Evolutionary conservation across 2,329 filamentous ascomycete species (phyloP).

Genomic region (Fusarium tanahbumbuense): DNA sequence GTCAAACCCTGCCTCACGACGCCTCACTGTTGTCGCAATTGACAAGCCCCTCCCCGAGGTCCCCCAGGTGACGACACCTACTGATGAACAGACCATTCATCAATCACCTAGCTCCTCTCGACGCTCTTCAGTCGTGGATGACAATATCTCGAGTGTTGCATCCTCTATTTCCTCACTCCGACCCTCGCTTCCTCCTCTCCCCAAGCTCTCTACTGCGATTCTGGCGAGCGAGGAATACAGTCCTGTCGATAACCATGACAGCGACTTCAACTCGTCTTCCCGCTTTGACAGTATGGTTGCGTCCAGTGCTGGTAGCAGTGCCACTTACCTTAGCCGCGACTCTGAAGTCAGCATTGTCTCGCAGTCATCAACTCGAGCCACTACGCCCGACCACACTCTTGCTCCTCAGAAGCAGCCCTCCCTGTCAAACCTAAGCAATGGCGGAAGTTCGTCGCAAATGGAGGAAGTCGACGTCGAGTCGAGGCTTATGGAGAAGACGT

Average conservation of each 20-base stretch:
- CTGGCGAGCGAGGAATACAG: constrained; percentile 62
- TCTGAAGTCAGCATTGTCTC: constrained; percentile 86
- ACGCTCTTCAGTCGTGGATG: constrained; percentile 57
- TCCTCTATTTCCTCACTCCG: constrained; percentile 62
- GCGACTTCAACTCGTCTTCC: constrained; percentile 63
- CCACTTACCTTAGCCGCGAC: constrained; percentile 81
- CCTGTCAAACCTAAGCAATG: constrained; percentile 74
- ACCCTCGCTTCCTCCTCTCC: constrained; percentile 65
- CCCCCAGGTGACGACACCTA: constrained; percentile 63
- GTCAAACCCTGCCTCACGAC: constrained; percentile 52
- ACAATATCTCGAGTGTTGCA: constrained; percentile 56
- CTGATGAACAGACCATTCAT: constrained; percentile 47
- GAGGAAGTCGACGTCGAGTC: constrained; percentile 85
- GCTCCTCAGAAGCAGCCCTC: constrained; percentile 70
- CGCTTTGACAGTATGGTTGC: constrained; percentile 77
- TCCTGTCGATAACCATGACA: constrained; percentile 61
- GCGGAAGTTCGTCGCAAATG: constrained; percentile 72
- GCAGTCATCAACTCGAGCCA: constrained; percentile 85
- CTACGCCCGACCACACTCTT: constrained; percentile 77
- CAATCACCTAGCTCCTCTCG: constrained; percentile 55
- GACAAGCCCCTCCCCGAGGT: constrained; percentile 77
- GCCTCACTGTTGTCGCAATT: constrained; percentile 59
- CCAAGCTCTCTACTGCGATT: constrained; percentile 66
- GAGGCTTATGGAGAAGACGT: constrained; percentile 90
- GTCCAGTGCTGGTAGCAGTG: constrained; percentile 81